A percentile compares a stretch with the other conserved stretches of the same genome.
Evolutionary conservation across 2,329 filamentous ascomycete genomes (phyloP).

Genomic region (Ciborinia camelliae): DNA sequence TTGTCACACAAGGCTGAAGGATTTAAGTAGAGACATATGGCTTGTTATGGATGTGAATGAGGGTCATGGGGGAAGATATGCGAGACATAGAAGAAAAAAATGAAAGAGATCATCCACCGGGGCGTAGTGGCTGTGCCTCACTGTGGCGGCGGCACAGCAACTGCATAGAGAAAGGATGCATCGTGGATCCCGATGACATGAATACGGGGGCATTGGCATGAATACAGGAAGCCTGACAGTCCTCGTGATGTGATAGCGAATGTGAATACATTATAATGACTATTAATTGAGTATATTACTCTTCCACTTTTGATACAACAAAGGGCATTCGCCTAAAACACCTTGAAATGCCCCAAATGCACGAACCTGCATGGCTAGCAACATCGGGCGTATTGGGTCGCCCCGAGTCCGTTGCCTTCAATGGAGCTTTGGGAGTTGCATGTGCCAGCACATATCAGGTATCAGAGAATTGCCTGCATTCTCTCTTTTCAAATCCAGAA

Average conservation of each 20-base stretch:
- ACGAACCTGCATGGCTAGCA: not conserved
- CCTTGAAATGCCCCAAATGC: not conserved
- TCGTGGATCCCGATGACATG: not conserved
- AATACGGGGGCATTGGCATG: not conserved
- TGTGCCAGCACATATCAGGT: constrained; percentile 7
- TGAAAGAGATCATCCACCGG: not conserved
- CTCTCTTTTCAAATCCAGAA: not conserved
- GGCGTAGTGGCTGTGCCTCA: not conserved
- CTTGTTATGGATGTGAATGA: not conserved
- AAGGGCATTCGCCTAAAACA: not conserved
- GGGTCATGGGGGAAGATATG: not conserved
- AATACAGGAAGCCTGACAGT: not conserved
- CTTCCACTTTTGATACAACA: not conserved
- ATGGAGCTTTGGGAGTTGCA: not conserved
- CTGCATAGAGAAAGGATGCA: not conserved
- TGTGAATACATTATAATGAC: not conserved
- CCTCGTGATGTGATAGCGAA: not conserved
- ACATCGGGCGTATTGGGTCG: not conserved
- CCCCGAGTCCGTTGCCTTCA: not conserved
- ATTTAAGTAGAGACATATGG: not conserved
- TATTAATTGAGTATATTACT: not conserved
- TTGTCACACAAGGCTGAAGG: not conserved
- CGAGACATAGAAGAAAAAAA: not conserved
- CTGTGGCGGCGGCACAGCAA: not conserved
- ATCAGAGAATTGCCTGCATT: not conserved